These are phyloP conservation scores for Gelatoporia subvermispora DNA, from an alignment of 768 basidiomycete genomes.

Conservation along the genomic window DNA sequence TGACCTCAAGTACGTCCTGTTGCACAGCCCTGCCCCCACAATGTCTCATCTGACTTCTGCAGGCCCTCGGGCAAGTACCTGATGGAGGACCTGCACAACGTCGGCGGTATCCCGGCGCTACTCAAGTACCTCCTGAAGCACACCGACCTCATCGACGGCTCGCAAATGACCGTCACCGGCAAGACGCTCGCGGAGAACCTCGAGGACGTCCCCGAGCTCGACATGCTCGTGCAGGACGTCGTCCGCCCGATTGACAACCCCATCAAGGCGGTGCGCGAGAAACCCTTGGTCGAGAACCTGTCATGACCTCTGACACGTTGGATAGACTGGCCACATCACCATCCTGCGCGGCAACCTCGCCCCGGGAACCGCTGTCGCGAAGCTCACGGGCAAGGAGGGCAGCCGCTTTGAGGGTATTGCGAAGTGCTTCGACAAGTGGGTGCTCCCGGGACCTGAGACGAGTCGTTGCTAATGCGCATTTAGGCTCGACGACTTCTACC, in stretches of 20 bases:
- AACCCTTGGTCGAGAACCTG: neutral
- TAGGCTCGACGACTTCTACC: conserved; percentile 68
- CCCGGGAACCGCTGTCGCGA: conserved; percentile 84
- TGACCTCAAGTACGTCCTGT: conserved; percentile 60
- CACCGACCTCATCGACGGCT: conserved; percentile 75
- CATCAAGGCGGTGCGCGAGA: conserved; percentile 49
- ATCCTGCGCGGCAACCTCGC: conserved; percentile 88
- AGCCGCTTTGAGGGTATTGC: conserved; percentile 76
- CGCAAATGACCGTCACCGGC: conserved; percentile 85
- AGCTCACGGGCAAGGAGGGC: conserved; percentile 93
- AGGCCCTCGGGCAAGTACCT: conserved; percentile 83
- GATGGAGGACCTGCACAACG: conserved; percentile 86
- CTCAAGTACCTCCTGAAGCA: conserved; percentile 79
- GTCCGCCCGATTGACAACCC: conserved; percentile 68
- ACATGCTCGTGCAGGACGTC: conserved; percentile 73
- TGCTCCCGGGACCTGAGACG: neutral
- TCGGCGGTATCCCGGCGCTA: conserved; percentile 81
- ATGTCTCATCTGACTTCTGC: conserved; percentile 7
- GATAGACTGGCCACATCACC: conserved; percentile 71
- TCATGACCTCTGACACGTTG: neutral
- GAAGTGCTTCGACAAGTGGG: conserved; percentile 71
- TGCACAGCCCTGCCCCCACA: neutral
- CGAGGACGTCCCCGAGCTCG: conserved; percentile 65
- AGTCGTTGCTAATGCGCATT: neutral
- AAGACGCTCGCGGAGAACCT: conserved; percentile 87